Percentiles rank a stretch among this genome's conserved stretches.
These are phyloP conservation scores for Trypanosoma brucei DNA, from an alignment of 208 protist species.

Conservation along the genomic window DNA sequence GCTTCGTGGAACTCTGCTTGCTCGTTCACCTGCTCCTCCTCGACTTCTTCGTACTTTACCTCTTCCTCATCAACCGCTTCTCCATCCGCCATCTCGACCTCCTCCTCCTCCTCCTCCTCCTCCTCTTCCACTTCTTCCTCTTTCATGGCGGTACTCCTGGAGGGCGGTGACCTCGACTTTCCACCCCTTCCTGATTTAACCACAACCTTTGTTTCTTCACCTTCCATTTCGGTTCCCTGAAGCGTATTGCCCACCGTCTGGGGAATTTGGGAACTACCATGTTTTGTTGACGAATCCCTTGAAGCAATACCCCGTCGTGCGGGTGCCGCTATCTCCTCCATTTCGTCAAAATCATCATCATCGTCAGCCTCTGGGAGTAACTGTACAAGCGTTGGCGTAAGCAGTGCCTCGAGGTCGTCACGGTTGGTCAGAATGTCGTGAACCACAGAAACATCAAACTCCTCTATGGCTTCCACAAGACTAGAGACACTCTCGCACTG, in stretches of 20 bases:
- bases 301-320: not conserved
- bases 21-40: conserved; percentile 18
- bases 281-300: not conserved
- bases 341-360: conserved; percentile 21
- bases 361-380: conserved; percentile 70
- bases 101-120: conserved; percentile 21
- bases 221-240: conserved; percentile 4
- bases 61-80: conserved; percentile 11
- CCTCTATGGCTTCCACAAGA: conserved; percentile 60
- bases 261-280: not conserved
- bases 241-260: not conserved
- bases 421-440: conserved; percentile 74
- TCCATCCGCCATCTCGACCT: conserved; percentile 25
- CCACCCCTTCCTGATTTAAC: not conserved
- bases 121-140: conserved; percentile 5
- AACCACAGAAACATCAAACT: conserved; percentile 51
- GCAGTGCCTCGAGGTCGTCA: conserved; percentile 73
- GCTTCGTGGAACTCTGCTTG: conserved; percentile 23
- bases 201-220: not conserved
- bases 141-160: not conserved
- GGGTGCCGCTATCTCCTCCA: conserved; percentile 4
- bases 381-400: conserved; percentile 80
- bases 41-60: conserved; percentile 13
- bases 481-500: conserved; percentile 64
- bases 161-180: not conserved